phyloP scores from a whole-genome alignment of 164 flowering plant species.

The Cinnamomum chago region DNA sequence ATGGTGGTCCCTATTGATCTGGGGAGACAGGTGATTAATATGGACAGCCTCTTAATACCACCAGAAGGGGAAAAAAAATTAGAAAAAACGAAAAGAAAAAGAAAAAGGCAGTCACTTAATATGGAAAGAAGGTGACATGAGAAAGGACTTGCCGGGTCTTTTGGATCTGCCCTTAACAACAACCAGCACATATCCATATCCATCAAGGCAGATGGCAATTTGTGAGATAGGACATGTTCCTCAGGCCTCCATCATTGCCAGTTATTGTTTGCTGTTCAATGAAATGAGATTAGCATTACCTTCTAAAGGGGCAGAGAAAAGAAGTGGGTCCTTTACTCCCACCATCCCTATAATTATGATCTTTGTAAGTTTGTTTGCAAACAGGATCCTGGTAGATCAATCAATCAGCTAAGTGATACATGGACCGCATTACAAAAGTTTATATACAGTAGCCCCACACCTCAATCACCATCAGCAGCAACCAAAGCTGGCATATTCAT shows the following conservation, averaged over 20 bases:
- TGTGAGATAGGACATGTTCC: conserved; percentile 3
- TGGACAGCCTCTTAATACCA: too few relatives aligned
- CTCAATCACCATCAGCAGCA: not conserved
- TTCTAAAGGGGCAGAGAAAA: not conserved
- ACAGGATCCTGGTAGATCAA: not conserved
- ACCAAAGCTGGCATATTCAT: not conserved
- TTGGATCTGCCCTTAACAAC: not conserved
- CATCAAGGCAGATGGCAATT: not conserved
- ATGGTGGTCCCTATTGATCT: not conserved
- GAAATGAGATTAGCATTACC: not conserved
- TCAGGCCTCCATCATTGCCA: conserved; percentile 1
- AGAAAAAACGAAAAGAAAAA: too few relatives aligned
- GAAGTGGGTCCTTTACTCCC: not conserved
- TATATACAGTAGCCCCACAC: not conserved
- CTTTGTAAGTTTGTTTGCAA: conserved; percentile 2
- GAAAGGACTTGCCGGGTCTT: not conserved
- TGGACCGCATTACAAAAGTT: not conserved
- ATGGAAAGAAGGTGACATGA: too few relatives aligned
- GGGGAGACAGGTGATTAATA: too few relatives aligned
- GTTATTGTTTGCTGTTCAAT: not conserved
- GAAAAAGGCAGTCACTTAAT: too few relatives aligned
- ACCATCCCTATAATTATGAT: not conserved
- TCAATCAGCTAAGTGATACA: not conserved
- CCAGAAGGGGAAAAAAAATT: too few relatives aligned
- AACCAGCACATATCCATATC: not conserved